A percentile compares a stretch with the other conserved stretches of the same genome.
Conservation (phyloP, 164 flowering plant genomes). For the Liquidambar formosana region DNA sequence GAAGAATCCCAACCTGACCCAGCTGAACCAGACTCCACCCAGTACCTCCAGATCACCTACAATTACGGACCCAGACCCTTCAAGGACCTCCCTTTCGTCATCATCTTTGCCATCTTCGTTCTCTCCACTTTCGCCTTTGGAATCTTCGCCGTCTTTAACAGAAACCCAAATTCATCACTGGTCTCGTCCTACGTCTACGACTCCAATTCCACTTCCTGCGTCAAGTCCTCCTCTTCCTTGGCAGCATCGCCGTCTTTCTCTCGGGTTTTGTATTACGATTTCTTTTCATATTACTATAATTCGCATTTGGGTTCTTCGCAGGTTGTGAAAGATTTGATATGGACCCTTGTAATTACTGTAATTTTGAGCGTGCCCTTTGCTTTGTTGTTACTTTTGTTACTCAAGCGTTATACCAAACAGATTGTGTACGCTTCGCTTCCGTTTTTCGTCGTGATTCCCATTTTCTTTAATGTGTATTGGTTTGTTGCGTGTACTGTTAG, state of each 20-base stretch:
- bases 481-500: slow-evolving; percentile 83
- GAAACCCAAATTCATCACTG: slow-evolving; percentile 51
- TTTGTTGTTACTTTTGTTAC: slow-evolving; percentile 49
- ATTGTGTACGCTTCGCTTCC: slow-evolving; percentile 76
- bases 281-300: not conserved
- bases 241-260: not conserved
- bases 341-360: slow-evolving; percentile 78
- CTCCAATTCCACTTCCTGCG: slow-evolving; percentile 58
- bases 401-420: slow-evolving; percentile 84
- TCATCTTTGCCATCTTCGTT: slow-evolving; percentile 63
- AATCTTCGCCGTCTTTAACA: slow-evolving; percentile 58
- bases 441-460: slow-evolving; percentile 61
- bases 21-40: slow-evolving; percentile 46
- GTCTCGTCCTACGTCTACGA: slow-evolving; percentile 56
- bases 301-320: slow-evolving; percentile 16
- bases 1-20: slow-evolving; percentile 22
- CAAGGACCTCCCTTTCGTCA: slow-evolving; percentile 72
- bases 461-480: slow-evolving; percentile 80
- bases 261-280: not conserved
- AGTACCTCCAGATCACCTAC: slow-evolving; percentile 78
- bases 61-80: slow-evolving; percentile 61
- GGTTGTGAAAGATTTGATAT: slow-evolving; percentile 50
- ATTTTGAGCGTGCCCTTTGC: slow-evolving; percentile 65
- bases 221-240: slow-evolving; percentile 11
- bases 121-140: slow-evolving; percentile 81